Evolutionary conservation across 1,139 yeast species (phyloP), one percentile per base, ranked within the genome.

Genomic region (Yamadazyma conglobata): DNA sequence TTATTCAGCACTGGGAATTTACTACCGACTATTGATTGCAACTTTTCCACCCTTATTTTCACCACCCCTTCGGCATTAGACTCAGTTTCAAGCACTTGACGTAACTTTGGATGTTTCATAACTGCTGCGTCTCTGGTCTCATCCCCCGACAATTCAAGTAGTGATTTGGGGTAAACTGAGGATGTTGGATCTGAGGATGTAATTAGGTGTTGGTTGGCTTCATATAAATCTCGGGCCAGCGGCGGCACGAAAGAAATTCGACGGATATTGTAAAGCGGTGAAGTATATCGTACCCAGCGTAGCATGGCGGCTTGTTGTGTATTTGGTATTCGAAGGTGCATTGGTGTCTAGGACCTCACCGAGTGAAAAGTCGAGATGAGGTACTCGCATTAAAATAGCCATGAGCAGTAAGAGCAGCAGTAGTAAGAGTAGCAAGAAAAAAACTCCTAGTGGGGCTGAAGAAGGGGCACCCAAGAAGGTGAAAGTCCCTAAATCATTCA

Each of bases 401-500:
- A 38, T 36, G 43, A 42, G 41, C 25, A 30, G 38, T 6, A 40
- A 37, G 31, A 22, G 36, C 10, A 21, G 25, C 15, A 25, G 32
- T 6, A 32, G 42, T 22, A 43, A 38, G 33, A 28, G 26, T 13
- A n/a, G n/a, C n/a, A 40, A 40, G 28, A 61, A 61, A 39, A 29
- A 52, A 1, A 22, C 50, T 7, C 35, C 55, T 10, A 56, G 53
- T 43, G 32, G 57, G 3, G 34, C 55, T 4, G 42, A 38, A 3
- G 25, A 39, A 8, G 35, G 52, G 0, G 48, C 42, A 1, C 38
- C 50, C 3, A 70, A 67, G 40, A 74, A 72, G 44, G 32, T 65
- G 17, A 73, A 72, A 44, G 27, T 64, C 1, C 77, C 78, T 3
- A 63, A 64, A 30, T 50, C 59, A 12, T 75, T 64, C 47, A 78